Evolutionary conservation across 352 stramenopile genomes (phyloP).

Genomic region (Phytophthora multivora): DNA sequence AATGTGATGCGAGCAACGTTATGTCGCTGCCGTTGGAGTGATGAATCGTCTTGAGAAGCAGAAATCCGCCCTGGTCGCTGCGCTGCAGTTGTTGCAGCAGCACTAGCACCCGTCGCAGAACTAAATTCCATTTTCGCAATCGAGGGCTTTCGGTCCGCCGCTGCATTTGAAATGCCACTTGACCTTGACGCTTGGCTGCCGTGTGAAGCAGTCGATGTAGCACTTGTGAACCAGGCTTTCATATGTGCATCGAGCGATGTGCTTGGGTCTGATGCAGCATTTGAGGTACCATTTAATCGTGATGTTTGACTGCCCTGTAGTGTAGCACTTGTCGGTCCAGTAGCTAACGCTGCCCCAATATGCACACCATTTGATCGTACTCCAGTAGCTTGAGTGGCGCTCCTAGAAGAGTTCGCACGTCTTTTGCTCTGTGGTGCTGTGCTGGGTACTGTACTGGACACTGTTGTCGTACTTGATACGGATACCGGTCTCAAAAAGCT

Average conservation of each 20-base stretch:
- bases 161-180: too few species aligned
- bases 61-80: constrained; percentile 1
- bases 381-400: not conserved
- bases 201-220: not conserved
- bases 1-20: constrained; percentile 7
- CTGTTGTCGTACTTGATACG: not conserved
- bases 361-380: constrained; percentile 1
- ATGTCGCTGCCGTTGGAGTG: not conserved
- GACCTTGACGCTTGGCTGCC: constrained; percentile 1
- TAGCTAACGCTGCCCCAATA: not conserved
- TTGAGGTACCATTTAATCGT: not conserved
- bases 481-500: not conserved
- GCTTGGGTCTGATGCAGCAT: not conserved
- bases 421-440: not conserved
- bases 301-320: not conserved
- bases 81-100: not conserved
- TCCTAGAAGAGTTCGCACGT: not conserved
- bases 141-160: too few species aligned
- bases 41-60: constrained; percentile 18
- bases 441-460: constrained; percentile 1
- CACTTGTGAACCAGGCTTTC: not conserved
- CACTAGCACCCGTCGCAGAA: not conserved
- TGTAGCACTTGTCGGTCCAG: not conserved
- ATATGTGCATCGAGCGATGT: not conserved
- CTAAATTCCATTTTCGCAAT: too few species aligned